These are phyloP conservation scores for Escovopsis sp. DNA, from an alignment of 2,329 filamentous ascomycete genomes.

Conservation along the genomic window DNA sequence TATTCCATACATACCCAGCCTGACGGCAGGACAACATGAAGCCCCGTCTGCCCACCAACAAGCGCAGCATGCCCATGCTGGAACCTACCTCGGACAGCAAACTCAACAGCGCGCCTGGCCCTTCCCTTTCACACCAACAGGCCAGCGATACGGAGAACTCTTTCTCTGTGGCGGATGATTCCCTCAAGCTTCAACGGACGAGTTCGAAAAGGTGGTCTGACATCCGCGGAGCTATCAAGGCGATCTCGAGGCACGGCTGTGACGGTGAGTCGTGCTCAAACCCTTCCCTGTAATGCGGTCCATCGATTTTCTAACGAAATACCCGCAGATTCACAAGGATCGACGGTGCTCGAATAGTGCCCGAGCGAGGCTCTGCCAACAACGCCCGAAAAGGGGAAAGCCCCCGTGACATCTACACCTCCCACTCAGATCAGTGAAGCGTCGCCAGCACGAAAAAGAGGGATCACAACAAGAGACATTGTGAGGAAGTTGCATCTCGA, in stretches of 20 bases:
- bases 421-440: background rate
- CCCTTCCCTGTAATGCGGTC: background rate
- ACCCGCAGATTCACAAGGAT: constrained; percentile 12
- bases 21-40: constrained; percentile 13
- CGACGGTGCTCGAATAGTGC: constrained; percentile 7
- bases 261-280: constrained; percentile 9
- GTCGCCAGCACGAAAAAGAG: constrained; percentile 7
- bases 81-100: constrained; percentile 9
- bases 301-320: background rate
- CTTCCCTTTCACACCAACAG: constrained; percentile 3
- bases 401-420: background rate
- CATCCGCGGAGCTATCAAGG: constrained; percentile 19
- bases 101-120: constrained; percentile 4
- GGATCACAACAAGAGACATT: constrained; percentile 11
- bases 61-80: constrained; percentile 12
- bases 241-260: constrained; percentile 16
- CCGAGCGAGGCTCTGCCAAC: background rate
- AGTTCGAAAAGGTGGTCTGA: constrained; percentile 21
- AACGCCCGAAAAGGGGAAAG: constrained; percentile 6
- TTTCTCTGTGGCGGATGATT: constrained; percentile 3
- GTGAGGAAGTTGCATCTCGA: constrained; percentile 14
- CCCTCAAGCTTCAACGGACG: constrained; percentile 13
- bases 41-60: constrained; percentile 13
- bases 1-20: too few species aligned
- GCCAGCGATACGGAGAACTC: constrained; percentile 4